Evolutionary conservation across 2,329 filamentous ascomycete species (phyloP).

Genomic region (Apiospora pterosperma): DNA sequence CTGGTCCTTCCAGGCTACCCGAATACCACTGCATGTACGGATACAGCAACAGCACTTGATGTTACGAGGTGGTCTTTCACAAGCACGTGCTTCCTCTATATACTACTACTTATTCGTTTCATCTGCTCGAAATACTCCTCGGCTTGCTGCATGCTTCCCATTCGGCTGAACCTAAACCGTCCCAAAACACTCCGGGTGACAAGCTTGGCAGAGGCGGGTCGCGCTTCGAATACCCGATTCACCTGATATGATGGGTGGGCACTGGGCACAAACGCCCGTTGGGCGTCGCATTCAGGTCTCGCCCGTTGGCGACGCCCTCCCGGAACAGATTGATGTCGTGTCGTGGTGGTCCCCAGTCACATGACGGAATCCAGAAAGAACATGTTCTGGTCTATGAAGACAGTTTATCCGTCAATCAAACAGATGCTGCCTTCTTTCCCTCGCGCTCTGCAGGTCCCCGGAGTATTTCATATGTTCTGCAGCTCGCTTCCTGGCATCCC

Average conservation of each 20-base stretch:
- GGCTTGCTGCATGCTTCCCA: not conserved
- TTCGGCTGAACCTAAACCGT: not conserved
- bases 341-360: not conserved
- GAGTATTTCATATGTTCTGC: not conserved
- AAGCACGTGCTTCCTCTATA: not conserved
- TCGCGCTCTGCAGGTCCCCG: not conserved
- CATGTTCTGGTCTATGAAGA: not conserved
- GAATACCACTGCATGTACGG: not conserved
- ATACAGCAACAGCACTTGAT: not conserved
- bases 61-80: not conserved
- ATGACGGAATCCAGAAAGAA: not conserved
- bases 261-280: not conserved
- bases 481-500: not conserved
- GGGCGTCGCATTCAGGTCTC: not conserved
- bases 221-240: not conserved
- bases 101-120: not conserved
- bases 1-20: not conserved
- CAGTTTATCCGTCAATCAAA: slow-evolving; percentile 3
- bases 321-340: not conserved
- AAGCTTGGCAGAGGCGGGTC: not conserved
- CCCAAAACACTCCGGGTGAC: not conserved
- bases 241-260: not conserved
- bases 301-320: too few species aligned
- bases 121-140: not conserved
- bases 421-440: not conserved